A percentile compares a stretch with the other conserved stretches of the same genome.
Evolutionary conservation across 2,329 filamentous ascomycete genomes (phyloP).

Genomic region (Albophoma yamanashiensis): DNA sequence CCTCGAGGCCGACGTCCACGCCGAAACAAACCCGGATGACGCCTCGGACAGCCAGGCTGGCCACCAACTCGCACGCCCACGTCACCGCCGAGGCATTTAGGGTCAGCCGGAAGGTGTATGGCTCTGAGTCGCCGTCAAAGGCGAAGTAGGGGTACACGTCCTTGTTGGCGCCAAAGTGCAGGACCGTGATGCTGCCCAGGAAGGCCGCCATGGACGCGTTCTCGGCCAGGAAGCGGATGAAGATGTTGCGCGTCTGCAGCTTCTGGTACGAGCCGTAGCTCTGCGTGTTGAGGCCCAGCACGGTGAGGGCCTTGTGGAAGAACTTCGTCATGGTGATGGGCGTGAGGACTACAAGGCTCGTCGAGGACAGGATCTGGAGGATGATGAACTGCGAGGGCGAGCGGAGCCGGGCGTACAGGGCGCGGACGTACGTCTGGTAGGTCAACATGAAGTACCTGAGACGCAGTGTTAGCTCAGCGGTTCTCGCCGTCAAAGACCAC

Average conservation of each 20-base stretch:
- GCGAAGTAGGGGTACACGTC: conserved; percentile 61
- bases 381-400: conserved; percentile 54
- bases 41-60: conserved; percentile 47
- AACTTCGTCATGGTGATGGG: conserved; percentile 52
- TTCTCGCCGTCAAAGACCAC: neutral
- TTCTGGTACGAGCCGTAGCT: conserved; percentile 55
- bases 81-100: conserved; percentile 54
- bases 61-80: conserved; percentile 55
- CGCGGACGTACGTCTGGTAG: conserved; percentile 61
- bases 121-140: conserved; percentile 38
- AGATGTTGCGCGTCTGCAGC: conserved; percentile 54
- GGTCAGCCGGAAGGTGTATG: conserved; percentile 53
- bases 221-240: conserved; percentile 56
- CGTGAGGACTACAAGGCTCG: conserved; percentile 50
- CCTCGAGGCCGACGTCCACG: conserved; percentile 53
- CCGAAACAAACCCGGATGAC: conserved; percentile 48
- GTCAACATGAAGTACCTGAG: conserved; percentile 55
- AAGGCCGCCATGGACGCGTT: conserved; percentile 61
- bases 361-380: conserved; percentile 54
- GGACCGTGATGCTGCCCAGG: conserved; percentile 51
- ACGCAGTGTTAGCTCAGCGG: conserved; percentile 1
- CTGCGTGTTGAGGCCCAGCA: conserved; percentile 46
- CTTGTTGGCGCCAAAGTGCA: conserved; percentile 58
- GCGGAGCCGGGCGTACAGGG: conserved; percentile 56
- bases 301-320: conserved; percentile 43